Base-by-base conservation (phyloP, 1,284 basidiomycete genomes). In the Cystobasidium sp. region DNA sequence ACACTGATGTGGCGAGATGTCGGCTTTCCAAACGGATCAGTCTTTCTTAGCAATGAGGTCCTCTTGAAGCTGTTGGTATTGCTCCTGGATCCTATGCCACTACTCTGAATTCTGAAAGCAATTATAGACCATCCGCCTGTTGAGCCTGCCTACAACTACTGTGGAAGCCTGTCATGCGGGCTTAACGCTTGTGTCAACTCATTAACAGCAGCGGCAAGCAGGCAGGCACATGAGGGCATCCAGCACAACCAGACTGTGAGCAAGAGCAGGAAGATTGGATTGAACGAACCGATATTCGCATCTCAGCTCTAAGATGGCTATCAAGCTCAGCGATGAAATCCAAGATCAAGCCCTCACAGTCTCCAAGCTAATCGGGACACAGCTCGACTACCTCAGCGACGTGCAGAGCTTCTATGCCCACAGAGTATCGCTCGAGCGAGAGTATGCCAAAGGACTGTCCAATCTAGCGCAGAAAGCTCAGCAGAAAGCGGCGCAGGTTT, bases 391-490 rank as follows among this genome's bases (percentile, higher is more conserved):
- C 37, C 51, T 73, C 24, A 43, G 51, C n/a, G 70, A 73, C 20
- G 70, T 73, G 62, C 70, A 56, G 31, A 49, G 51, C 52, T 66
- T 73, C 70, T 65, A 65, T 20, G 63, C 49, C 4, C 59, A 55
- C 7, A 47, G 70, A 53, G 70, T 66, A 0, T 24, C 47, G 4
- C 63, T 73, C 7, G 70, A 73, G 46, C 61, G 70, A 2, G 70
- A 73, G 24, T 73, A 73, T 44, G 70, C 70, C 39, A 65, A 73
- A 59, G 63, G 63, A 24, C 63, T 73, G 20, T 46, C 62, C 10
- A 62, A 47, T 37, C 70, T 73, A 20, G 70, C 63, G 9, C 51
- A 64, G 22, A 73, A 73, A 53, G 70, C 70, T n/a, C 70, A 73
- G 63, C 49, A 73, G 49, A 73, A 66, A 55, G 70, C 70, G 31